Percentiles rank a stretch among this genome's conserved stretches.
These are phyloP conservation scores for Dimargaris xerosporica DNA, from an alignment of 192 early-diverging fungal genomes.

Conservation along the genomic window DNA sequence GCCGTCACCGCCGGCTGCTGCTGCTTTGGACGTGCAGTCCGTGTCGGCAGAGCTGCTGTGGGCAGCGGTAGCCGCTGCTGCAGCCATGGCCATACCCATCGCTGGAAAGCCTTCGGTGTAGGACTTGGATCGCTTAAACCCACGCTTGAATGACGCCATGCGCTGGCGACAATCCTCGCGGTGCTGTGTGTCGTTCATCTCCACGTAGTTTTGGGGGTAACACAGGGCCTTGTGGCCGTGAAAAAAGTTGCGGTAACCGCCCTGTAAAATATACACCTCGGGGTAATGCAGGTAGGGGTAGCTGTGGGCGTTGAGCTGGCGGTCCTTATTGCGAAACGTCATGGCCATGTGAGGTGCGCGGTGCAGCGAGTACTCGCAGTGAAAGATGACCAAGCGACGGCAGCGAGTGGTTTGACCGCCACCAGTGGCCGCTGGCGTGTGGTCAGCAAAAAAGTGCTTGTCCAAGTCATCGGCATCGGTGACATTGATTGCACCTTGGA, in stretches of 20 bases:
- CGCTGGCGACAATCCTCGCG: conserved; percentile 32
- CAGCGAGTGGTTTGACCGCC: conserved; percentile 21
- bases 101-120: conserved; percentile 20
- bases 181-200: conserved; percentile 56
- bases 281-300: conserved; percentile 74
- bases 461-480: conserved; percentile 43
- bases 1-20: too few relatives aligned
- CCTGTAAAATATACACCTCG: conserved; percentile 71
- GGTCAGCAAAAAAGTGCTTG: conserved; percentile 30
- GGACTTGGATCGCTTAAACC: conserved; percentile 37
- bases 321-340: conserved; percentile 56
- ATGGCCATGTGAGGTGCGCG: conserved; percentile 71
- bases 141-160: conserved; percentile 32
- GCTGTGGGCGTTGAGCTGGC: conserved; percentile 43
- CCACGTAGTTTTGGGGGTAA: conserved; percentile 58
- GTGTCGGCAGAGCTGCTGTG: too few relatives aligned
- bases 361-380: conserved; percentile 76
- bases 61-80: too few relatives aligned
- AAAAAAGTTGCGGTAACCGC: conserved; percentile 70
- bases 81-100: background rate
- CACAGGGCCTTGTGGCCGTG: conserved; percentile 38
- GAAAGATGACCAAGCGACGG: conserved; percentile 53
- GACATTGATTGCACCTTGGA: conserved; percentile 53
- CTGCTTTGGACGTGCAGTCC: too few relatives aligned
- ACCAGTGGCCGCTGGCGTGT: too few relatives aligned